Evolutionary conservation across 2,329 filamentous ascomycete species (phyloP), one percentile per base, ranked within the genome.

Genomic region (Fusarium bactridioides): DNA sequence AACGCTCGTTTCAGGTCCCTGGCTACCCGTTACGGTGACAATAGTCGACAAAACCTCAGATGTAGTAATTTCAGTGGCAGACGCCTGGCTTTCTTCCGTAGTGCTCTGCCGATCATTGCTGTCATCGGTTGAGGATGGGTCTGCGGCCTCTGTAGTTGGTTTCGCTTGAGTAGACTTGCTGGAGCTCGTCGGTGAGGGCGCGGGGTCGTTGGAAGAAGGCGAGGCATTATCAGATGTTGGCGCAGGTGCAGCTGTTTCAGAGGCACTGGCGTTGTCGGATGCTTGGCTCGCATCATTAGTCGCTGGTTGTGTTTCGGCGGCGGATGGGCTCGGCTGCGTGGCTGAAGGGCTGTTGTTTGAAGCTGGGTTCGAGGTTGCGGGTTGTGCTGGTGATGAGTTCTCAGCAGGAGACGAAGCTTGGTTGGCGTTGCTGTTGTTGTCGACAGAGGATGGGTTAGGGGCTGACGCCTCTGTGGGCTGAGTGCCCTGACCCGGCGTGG

Each of bases 1-100:
- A 23, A 77, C 56, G 33, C 69, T 76, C 21, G 78, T 80, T 38
- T 65, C 57, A 29, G 59, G 64, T 31, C 65, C 65, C 12, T 68
- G 65, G 54, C 64, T 74, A 41, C 74, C 73, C 15, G 74, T 77
- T 7, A 79, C 70, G 21, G 73, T 79, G n/a, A 79, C 48, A 7
- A 79, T 57, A 5, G 77, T 72, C 13, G 72, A 64, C 40, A 73
- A n/a, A 16, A 74, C 54, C 47, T 75, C 58, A 15, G 71, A 69
- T 27, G 61, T 51, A 16, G 57, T 64, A 16, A 73, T 54, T 27
- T 71, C 43, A 3, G 68, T 62, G 18, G 68, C 35, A 38, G 77
- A 70, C 25, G 62, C 29, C 29, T 54, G 43, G 53, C 21, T 51
- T 23, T 70, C 50, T 56, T 65, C 47, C 58, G 50, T 68, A 50